Evolutionary conservation across 306 rosid species (phyloP).

Genomic region (Vigna nakashimae): DNA sequence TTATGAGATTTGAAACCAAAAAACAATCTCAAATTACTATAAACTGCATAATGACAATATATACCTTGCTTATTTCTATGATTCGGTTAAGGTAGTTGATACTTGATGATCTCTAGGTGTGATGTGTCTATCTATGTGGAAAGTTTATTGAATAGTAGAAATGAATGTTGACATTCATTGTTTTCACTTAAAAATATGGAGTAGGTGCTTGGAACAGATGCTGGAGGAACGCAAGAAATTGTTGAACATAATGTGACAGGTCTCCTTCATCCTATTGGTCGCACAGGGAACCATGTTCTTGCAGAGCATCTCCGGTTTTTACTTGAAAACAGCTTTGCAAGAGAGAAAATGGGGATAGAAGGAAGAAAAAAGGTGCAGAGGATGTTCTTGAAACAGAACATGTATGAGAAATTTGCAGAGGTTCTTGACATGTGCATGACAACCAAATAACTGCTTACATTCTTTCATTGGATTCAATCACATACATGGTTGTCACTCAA

Average conservation of each 20-base stretch:
- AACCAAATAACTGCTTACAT: conserved; percentile 58
- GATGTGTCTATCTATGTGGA: background rate
- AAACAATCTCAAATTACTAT: background rate
- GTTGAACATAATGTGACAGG: conserved; percentile 87
- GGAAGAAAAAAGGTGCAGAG: conserved; percentile 78
- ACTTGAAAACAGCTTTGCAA: conserved; percentile 59
- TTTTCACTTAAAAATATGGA: conserved; percentile 18
- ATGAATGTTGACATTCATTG: conserved; percentile 16
- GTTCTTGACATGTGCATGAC: conserved; percentile 79
- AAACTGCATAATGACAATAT: background rate
- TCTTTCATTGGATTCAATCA: conserved; percentile 50
- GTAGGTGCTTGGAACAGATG: conserved; percentile 92
- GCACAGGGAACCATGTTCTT: conserved; percentile 58
- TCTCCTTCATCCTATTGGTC: conserved; percentile 80
- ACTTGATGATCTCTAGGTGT: background rate
- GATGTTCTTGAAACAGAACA: conserved; percentile 82
- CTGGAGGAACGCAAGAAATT: conserved; percentile 89
- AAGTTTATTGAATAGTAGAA: background rate
- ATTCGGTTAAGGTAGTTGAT: background rate
- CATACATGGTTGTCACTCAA: background rate
- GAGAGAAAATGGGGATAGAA: conserved; percentile 77
- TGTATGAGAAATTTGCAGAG: conserved; percentile 79
- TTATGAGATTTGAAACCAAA: too few relatives aligned
- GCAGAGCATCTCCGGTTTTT: conserved; percentile 69
- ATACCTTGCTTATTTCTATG: background rate